Percentiles rank a stretch among this genome's conserved stretches.
Evolutionary conservation across 2,329 filamentous ascomycete species (phyloP).

Genomic region (Didymella pinodella): DNA sequence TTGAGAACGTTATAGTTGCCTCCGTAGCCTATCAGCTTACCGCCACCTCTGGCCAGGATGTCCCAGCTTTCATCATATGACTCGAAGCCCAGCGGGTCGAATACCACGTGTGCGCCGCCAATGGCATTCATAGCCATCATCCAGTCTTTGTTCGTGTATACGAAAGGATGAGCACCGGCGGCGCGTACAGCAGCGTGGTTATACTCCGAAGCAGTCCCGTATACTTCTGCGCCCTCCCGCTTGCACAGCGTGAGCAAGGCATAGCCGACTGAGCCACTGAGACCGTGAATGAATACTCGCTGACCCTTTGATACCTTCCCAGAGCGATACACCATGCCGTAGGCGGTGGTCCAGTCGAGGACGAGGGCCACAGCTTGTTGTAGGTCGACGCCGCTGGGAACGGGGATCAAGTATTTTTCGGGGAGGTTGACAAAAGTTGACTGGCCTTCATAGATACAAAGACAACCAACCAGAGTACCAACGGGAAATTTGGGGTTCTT

Average conservation of each 20-base stretch:
- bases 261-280: constrained; percentile 60
- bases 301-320: constrained; percentile 55
- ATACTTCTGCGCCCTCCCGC: constrained; percentile 57
- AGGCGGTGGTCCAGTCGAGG: constrained; percentile 56
- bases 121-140: constrained; percentile 55
- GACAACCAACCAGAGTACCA: constrained; percentile 40
- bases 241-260: constrained; percentile 55
- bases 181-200: constrained; percentile 55
- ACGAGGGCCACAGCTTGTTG: constrained; percentile 53
- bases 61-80: constrained; percentile 60
- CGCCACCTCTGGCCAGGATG: constrained; percentile 53
- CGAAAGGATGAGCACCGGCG: constrained; percentile 55
- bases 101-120: constrained; percentile 59
- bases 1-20: constrained; percentile 37
- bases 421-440: constrained; percentile 57
- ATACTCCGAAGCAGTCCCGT: constrained; percentile 58
- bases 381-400: constrained; percentile 55
- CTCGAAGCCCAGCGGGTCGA: constrained; percentile 61
- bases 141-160: constrained; percentile 61
- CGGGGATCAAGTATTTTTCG: constrained; percentile 56
- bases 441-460: constrained; percentile 47
- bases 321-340: constrained; percentile 40
- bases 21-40: constrained; percentile 42
- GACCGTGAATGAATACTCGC: constrained; percentile 60
- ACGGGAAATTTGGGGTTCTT: constrained; percentile 32